Evolutionary conservation across 257 asterid genomes (phyloP).

Genomic region (Craterostigma plantagineum): DNA sequence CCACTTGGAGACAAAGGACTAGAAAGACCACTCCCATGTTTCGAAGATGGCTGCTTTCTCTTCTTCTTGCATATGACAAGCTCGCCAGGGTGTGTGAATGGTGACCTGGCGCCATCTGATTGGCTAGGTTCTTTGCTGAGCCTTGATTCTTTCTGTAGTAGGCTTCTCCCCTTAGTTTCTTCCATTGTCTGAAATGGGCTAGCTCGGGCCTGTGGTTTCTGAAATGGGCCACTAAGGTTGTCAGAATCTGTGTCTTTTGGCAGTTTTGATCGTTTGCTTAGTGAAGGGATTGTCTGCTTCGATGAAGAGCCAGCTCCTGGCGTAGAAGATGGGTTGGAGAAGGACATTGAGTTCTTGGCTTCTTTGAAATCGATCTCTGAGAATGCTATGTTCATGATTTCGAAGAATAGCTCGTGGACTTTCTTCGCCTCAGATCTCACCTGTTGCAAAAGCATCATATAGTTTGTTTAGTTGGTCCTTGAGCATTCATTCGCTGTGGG

Average conservation of each 20-base stretch:
- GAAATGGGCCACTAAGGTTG: slow-evolving; percentile 23
- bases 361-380: slow-evolving; percentile 78
- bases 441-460: not conserved
- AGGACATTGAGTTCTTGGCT: slow-evolving; percentile 53
- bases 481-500: too few relatives aligned
- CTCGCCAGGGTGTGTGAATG: slow-evolving; percentile 81
- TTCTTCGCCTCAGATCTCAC: slow-evolving; percentile 86
- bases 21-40: slow-evolving; percentile 30
- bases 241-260: slow-evolving; percentile 53
- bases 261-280: too few relatives aligned
- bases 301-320: slow-evolving; percentile 43
- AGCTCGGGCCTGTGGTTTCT: slow-evolving; percentile 44
- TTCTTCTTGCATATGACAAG: slow-evolving; percentile 90
- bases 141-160: slow-evolving; percentile 36
- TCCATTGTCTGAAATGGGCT: too few relatives aligned
- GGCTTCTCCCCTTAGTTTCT: slow-evolving; percentile 22
- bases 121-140: too few relatives aligned
- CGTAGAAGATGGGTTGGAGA: slow-evolving; percentile 25
- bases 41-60: slow-evolving; percentile 49
- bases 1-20: slow-evolving; percentile 74
- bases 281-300: slow-evolving; percentile 34
- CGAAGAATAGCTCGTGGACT: slow-evolving; percentile 94
- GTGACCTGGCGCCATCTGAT: slow-evolving; percentile 24
- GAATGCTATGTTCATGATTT: slow-evolving; percentile 64
- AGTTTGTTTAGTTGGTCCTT: not conserved